These are phyloP conservation scores for Huntiella moniliformis DNA, from an alignment of 2,329 filamentous ascomycete genomes.

Conservation along the genomic window DNA sequence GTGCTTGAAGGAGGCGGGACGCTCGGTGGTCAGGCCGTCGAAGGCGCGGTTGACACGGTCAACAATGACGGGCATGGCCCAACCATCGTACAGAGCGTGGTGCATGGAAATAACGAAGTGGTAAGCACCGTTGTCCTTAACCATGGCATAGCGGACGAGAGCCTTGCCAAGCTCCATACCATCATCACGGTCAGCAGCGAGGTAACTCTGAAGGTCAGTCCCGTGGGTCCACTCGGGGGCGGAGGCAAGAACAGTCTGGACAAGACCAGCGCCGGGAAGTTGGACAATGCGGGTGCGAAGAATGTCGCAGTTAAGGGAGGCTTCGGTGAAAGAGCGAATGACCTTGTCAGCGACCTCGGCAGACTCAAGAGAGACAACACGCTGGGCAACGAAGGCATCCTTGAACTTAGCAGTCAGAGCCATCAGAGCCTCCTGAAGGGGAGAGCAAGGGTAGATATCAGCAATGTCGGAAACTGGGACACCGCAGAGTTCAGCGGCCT, in stretches of 20 bases:
- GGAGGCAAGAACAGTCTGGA: constrained; percentile 28
- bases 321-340: constrained; percentile 26
- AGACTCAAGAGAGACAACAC: constrained; percentile 23
- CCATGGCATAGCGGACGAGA: constrained; percentile 27
- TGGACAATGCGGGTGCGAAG: constrained; percentile 32
- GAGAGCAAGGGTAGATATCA: constrained; percentile 35
- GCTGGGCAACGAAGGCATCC: constrained; percentile 33
- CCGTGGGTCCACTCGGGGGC: constrained; percentile 20
- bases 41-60: constrained; percentile 29
- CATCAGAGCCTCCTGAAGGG: constrained; percentile 35
- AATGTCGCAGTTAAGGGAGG: constrained; percentile 22
- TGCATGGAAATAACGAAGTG: constrained; percentile 36
- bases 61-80: constrained; percentile 32
- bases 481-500: constrained; percentile 24
- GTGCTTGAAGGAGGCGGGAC: constrained; percentile 22
- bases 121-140: constrained; percentile 19
- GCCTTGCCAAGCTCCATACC: constrained; percentile 27
- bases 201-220: constrained; percentile 21
- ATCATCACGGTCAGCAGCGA: constrained; percentile 22
- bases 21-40: constrained; percentile 15
- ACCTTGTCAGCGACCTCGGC: constrained; percentile 19
- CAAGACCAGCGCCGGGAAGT: constrained; percentile 23
- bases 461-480: constrained; percentile 21
- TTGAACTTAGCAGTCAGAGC: constrained; percentile 30
- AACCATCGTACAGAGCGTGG: constrained; percentile 38